These are phyloP conservation scores for Amphibolis antarctica DNA, from an alignment of 106 monocot genomes.

Conservation along the genomic window DNA sequence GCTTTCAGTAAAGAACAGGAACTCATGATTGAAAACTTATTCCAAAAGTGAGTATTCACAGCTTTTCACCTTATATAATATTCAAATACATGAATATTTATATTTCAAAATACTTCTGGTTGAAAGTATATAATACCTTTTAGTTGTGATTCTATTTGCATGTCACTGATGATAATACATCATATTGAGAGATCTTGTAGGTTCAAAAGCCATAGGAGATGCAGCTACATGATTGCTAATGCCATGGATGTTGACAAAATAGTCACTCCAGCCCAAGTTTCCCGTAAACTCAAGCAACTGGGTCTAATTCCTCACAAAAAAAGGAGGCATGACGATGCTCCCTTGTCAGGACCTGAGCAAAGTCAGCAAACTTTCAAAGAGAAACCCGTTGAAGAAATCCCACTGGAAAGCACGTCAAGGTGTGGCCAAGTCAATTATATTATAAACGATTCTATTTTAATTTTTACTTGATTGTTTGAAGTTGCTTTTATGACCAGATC, in stretches of 20 bases:
- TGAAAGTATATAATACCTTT: too few species aligned
- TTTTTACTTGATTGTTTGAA: not conserved
- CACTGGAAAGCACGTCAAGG: constrained; percentile 19
- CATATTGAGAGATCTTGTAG: constrained; percentile 17
- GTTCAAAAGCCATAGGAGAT: constrained; percentile 45
- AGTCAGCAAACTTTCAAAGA: constrained; percentile 3
- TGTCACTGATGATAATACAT: not conserved
- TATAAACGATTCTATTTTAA: not conserved
- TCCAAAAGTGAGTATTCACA: constrained; percentile 30
- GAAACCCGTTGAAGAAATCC: constrained; percentile 37
- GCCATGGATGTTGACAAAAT: constrained; percentile 24
- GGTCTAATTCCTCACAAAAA: constrained; percentile 31
- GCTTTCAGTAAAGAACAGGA: constrained; percentile 56
- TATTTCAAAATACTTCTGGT: too few species aligned
- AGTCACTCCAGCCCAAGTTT: constrained; percentile 32
- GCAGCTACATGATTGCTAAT: constrained; percentile 59
- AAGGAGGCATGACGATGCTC: constrained; percentile 2
- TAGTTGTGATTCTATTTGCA: too few species aligned
- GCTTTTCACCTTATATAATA: not conserved
- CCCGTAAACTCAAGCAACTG: constrained; percentile 51
- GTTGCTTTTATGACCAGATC: not conserved
- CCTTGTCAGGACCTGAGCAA: not conserved
- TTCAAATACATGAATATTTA: not conserved
- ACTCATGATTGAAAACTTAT: constrained; percentile 34
- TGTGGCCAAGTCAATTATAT: not conserved